These are phyloP conservation scores for Aristolochia californica DNA, from an alignment of 164 flowering plant genomes.

Conservation along the genomic window DNA sequence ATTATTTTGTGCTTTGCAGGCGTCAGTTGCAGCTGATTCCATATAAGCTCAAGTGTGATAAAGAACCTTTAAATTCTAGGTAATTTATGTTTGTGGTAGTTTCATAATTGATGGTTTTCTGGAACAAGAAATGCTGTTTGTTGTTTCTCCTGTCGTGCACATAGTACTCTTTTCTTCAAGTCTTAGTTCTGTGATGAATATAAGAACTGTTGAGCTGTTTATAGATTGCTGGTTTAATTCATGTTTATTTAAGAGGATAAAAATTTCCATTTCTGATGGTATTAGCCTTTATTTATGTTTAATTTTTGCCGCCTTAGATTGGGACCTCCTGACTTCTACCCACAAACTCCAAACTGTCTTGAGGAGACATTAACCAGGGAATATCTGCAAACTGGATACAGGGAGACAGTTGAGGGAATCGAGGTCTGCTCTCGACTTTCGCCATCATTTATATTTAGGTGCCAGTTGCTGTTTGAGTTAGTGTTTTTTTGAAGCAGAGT, in stretches of 20 bases:
- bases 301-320: constrained; percentile 31
- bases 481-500: too few relatives aligned
- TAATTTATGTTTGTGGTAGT: constrained; percentile 13
- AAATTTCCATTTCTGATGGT: too few relatives aligned
- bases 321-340: constrained; percentile 92
- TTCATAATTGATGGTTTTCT: too few relatives aligned
- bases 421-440: constrained; percentile 37
- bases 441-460: neutral
- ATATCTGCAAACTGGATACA: constrained; percentile 77
- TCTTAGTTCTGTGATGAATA: neutral
- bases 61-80: constrained; percentile 72
- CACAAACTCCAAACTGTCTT: constrained; percentile 72
- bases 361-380: constrained; percentile 91
- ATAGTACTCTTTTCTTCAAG: neutral
- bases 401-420: constrained; percentile 87
- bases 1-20: constrained; percentile 34
- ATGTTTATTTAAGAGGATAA: neutral
- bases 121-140: too few relatives aligned
- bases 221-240: neutral
- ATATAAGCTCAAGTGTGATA: constrained; percentile 88
- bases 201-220: neutral
- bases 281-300: constrained; percentile 2
- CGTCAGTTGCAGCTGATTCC: constrained; percentile 42
- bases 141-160: too few relatives aligned
- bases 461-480: too few relatives aligned